Conservation (phyloP, 805 yeast species). For the Kurtzmaniella fragi region DNA sequence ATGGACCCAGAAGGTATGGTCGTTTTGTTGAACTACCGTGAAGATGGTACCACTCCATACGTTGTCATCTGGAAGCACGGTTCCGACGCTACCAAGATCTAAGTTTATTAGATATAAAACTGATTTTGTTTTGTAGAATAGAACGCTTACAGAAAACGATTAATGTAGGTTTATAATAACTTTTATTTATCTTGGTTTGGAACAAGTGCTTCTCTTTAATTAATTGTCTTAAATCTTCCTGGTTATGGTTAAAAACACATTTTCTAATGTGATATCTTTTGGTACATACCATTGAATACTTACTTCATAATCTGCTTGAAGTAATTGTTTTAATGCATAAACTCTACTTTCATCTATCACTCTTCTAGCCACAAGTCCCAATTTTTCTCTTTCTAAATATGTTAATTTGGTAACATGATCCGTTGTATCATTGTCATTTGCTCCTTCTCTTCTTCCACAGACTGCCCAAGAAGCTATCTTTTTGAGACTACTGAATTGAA, state of each 20-base stretch:
- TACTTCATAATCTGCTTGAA: slow-evolving; percentile 29
- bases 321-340: slow-evolving; percentile 33
- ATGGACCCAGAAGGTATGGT: slow-evolving; percentile 99
- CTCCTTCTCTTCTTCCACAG: slow-evolving; percentile 50
- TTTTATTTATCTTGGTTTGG: slow-evolving; percentile 1
- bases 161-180: not conserved
- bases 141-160: not conserved
- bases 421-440: slow-evolving; percentile 28
- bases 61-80: slow-evolving; percentile 99
- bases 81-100: slow-evolving; percentile 83
- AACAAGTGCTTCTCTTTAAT: not conserved
- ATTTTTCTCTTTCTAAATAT: slow-evolving; percentile 42
- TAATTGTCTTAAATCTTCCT: not conserved
- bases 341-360: slow-evolving; percentile 71
- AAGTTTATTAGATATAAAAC: slow-evolving; percentile 27
- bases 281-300: slow-evolving; percentile 57
- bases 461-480: slow-evolving; percentile 89
- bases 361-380: slow-evolving; percentile 69
- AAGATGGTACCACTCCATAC: slow-evolving; percentile 97
- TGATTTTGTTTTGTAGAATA: slow-evolving; percentile 1
- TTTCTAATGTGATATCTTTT: slow-evolving; percentile 60
- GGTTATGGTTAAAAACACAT: slow-evolving; percentile 46
- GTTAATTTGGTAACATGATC: slow-evolving; percentile 45
- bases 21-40: slow-evolving; percentile 98
- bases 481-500: slow-evolving; percentile 45